phyloP scores from a whole-genome alignment of 192 early-diverging fungal species.

The Dissophora globulifera region DNA sequence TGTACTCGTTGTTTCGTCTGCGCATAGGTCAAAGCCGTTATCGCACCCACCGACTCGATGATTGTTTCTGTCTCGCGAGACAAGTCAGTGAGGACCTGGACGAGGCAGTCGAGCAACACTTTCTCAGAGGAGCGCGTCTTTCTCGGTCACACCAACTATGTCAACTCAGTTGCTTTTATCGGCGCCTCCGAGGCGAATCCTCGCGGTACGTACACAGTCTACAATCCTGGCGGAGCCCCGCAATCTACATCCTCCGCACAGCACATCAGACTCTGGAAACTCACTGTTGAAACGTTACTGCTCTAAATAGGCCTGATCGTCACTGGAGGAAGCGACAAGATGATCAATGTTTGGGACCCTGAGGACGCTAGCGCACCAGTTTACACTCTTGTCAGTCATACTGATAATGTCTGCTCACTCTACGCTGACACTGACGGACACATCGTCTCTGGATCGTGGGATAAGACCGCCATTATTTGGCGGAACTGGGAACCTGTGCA shows the following conservation, averaged over 20 bases:
- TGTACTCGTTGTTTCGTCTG: no score
- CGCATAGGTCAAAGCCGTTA: constrained; percentile 79
- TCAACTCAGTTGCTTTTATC: constrained; percentile 78
- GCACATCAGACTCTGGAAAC: neutral
- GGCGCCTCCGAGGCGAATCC: constrained; percentile 66
- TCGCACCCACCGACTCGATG: constrained; percentile 62
- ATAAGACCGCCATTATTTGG: constrained; percentile 94
- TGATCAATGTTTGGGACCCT: constrained; percentile 85
- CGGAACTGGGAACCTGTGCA: constrained; percentile 74
- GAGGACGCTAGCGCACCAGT: constrained; percentile 65
- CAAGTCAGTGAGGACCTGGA: constrained; percentile 79
- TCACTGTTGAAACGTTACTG: neutral
- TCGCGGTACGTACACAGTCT: constrained; percentile 62
- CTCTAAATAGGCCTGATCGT: constrained; percentile 76
- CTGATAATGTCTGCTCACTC: constrained; percentile 88
- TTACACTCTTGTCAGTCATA: constrained; percentile 81
- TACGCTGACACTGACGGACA: constrained; percentile 66
- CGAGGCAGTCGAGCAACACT: constrained; percentile 57
- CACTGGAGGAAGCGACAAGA: constrained; percentile 85
- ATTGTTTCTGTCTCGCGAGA: constrained; percentile 83
- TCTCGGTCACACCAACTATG: constrained; percentile 79
- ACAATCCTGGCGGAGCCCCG: no score
- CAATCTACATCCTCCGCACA: no score
- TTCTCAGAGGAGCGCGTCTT: constrained; percentile 67
- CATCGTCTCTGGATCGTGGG: constrained; percentile 98